A percentile compares a stretch with the other conserved stretches of the same genome.
These are phyloP conservation scores for Penicillium roqueforti DNA, from an alignment of 495 filamentous ascomycete species.

Conservation along the genomic window DNA sequence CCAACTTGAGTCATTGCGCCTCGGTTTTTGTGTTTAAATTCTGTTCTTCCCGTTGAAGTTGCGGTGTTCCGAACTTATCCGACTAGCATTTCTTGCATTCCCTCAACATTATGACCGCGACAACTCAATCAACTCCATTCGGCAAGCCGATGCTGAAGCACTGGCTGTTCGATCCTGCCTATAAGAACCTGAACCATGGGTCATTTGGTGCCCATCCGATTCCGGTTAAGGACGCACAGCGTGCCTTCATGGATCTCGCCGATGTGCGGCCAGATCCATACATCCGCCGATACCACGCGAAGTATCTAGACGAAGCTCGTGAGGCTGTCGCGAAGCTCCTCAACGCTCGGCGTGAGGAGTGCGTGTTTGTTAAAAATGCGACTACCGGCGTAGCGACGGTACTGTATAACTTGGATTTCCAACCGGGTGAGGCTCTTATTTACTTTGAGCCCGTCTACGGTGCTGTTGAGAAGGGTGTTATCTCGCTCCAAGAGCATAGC, in stretches of 20 bases:
- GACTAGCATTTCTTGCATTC: neutral
- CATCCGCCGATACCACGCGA: slow-evolving; percentile 58
- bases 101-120: slow-evolving; percentile 1
- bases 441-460: slow-evolving; percentile 74
- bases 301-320: slow-evolving; percentile 60
- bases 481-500: slow-evolving; percentile 61
- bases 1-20: slow-evolving; percentile 1
- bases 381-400: slow-evolving; percentile 78
- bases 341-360: slow-evolving; percentile 54
- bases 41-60: neutral
- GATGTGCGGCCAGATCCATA: slow-evolving; percentile 71
- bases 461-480: slow-evolving; percentile 64
- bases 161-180: slow-evolving; percentile 67
- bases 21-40: neutral
- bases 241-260: slow-evolving; percentile 51
- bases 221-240: slow-evolving; percentile 53
- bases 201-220: slow-evolving; percentile 76
- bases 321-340: slow-evolving; percentile 59
- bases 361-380: slow-evolving; percentile 79
- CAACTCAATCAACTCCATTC: slow-evolving; percentile 36
- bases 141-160: slow-evolving; percentile 60
- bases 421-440: slow-evolving; percentile 58
- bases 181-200: slow-evolving; percentile 79
- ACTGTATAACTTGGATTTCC: slow-evolving; percentile 62
- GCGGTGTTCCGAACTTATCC: neutral